Percentiles rank a stretch among this genome's conserved stretches.
Evolutionary conservation across 2,329 filamentous ascomycete species (phyloP).

Genomic region (Aureobasidium lini): DNA sequence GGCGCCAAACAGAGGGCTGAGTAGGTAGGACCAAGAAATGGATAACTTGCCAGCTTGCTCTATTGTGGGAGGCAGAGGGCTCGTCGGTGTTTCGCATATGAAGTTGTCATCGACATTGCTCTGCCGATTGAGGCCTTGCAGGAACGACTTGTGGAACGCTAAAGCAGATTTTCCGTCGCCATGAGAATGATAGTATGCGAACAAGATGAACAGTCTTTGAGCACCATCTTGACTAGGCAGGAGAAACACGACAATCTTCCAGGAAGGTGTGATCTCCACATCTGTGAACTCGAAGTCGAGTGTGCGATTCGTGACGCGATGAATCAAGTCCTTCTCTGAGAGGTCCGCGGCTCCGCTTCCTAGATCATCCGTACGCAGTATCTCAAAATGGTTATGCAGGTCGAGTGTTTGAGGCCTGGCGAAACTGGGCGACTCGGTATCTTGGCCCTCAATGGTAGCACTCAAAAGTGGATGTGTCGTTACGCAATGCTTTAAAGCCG

Average conservation of each 20-base stretch:
- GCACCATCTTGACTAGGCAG: constrained; percentile 13
- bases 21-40: constrained; percentile 40
- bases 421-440: constrained; percentile 33
- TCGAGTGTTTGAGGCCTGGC: constrained; percentile 28
- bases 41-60: constrained; percentile 34
- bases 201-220: constrained; percentile 30
- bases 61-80: constrained; percentile 29
- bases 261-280: constrained; percentile 30
- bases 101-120: neutral
- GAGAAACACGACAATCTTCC: constrained; percentile 36
- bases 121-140: constrained; percentile 21
- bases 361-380: constrained; percentile 18
- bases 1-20: constrained; percentile 32
- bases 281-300: constrained; percentile 17
- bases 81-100: constrained; percentile 15
- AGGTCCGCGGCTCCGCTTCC: neutral
- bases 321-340: constrained; percentile 1
- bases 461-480: constrained; percentile 31
- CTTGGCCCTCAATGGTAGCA: constrained; percentile 28
- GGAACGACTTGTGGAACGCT: constrained; percentile 37
- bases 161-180: constrained; percentile 38
- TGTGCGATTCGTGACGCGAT: neutral
- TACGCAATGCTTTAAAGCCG: constrained; percentile 34
- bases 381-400: constrained; percentile 32
- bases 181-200: constrained; percentile 38